A percentile compares a stretch with the other conserved stretches of the same genome.
phyloP scores from a whole-genome alignment of 148 eudicot genomes.

The Dysphania ambrosioides region DNA sequence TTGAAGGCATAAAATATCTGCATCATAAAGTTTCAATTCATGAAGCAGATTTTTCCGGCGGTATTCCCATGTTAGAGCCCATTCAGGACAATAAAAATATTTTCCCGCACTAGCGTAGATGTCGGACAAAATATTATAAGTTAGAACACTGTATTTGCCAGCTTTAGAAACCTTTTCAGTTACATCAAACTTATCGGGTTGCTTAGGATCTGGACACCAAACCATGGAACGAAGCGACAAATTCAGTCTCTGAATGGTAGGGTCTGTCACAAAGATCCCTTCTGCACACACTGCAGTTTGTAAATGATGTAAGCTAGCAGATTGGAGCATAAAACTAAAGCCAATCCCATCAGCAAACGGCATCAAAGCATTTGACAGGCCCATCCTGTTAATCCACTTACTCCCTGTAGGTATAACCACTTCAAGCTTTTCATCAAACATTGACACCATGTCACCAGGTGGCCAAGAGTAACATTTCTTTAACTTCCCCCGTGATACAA shows the following conservation, averaged over 20 bases:
- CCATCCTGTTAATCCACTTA: slow-evolving; percentile 41
- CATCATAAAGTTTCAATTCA: slow-evolving; percentile 69
- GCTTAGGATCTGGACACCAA: slow-evolving; percentile 15
- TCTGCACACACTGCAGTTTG: slow-evolving; percentile 8
- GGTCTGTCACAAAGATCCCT: slow-evolving; percentile 43
- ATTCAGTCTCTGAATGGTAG: slow-evolving; percentile 28
- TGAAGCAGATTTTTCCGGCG: slow-evolving; percentile 74
- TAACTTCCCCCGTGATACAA: slow-evolving; percentile 24
- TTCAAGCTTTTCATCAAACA: slow-evolving; percentile 32
- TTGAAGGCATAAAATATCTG: slow-evolving; percentile 90
- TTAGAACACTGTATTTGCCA: slow-evolving; percentile 63
- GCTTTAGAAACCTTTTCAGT: slow-evolving; percentile 26
- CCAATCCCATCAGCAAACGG: slow-evolving; percentile 73
- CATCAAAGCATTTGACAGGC: slow-evolving; percentile 47
- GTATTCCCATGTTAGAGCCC: slow-evolving; percentile 91
- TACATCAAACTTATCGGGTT: slow-evolving; percentile 8
- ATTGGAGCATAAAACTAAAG: slow-evolving; percentile 63
- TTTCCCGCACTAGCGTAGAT: slow-evolving; percentile 42
- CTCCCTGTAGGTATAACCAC: slow-evolving; percentile 27
- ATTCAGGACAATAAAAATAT: slow-evolving; percentile 72
- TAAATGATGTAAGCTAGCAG: slow-evolving; percentile 34
- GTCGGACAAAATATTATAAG: slow-evolving; percentile 78
- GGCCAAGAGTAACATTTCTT: slow-evolving; percentile 47
- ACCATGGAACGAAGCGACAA: slow-evolving; percentile 21
- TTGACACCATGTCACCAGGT: slow-evolving; percentile 29